phyloP scores from a whole-genome alignment of 192 early-diverging fungal genomes.

The Coemansia sp. region DNA sequence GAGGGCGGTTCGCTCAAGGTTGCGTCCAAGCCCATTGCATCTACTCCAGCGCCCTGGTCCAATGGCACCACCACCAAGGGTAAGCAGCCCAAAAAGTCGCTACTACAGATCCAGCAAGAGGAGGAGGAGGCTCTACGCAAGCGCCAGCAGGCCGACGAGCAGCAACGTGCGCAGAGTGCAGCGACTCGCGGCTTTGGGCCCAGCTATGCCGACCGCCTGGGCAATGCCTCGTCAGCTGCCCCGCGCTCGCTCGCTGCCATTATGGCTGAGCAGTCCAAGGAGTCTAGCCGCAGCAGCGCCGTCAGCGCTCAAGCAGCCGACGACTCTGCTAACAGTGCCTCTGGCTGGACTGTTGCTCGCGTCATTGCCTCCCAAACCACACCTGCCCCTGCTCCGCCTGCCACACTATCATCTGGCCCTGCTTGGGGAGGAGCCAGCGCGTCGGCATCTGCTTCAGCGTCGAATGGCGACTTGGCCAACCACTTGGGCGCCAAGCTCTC shows the following conservation, averaged over 20 bases:
- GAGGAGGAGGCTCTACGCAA: conserved; percentile 37
- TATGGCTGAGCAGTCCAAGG: conserved; percentile 48
- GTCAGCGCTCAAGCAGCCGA: neutral
- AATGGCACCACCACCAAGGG: conserved; percentile 9
- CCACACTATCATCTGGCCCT: neutral
- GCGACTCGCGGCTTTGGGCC: conserved; percentile 9
- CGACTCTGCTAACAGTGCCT: neutral
- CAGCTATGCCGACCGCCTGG: conserved; percentile 45
- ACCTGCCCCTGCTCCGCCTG: conserved; percentile 10
- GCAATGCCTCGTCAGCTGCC: neutral
- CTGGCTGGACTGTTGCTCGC: conserved; percentile 1
- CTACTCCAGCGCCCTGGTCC: conserved; percentile 43
- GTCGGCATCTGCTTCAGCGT: neutral
- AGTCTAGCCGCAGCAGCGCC: conserved; percentile 1
- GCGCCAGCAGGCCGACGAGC: conserved; percentile 25
- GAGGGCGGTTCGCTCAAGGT: neutral
- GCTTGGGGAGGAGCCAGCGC: neutral
- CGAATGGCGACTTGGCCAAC: neutral
- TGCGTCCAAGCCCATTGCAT: neutral
- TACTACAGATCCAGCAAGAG: conserved; percentile 53
- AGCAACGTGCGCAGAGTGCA: conserved; percentile 11
- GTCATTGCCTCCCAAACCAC: neutral
- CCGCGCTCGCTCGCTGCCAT: conserved; percentile 38
- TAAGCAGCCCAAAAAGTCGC: conserved; percentile 47
- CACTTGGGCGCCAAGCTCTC: neutral